Evolutionary conservation across 768 basidiomycete species (phyloP), one percentile per base, ranked within the genome.

Genomic region (Boletus huronensis): DNA sequence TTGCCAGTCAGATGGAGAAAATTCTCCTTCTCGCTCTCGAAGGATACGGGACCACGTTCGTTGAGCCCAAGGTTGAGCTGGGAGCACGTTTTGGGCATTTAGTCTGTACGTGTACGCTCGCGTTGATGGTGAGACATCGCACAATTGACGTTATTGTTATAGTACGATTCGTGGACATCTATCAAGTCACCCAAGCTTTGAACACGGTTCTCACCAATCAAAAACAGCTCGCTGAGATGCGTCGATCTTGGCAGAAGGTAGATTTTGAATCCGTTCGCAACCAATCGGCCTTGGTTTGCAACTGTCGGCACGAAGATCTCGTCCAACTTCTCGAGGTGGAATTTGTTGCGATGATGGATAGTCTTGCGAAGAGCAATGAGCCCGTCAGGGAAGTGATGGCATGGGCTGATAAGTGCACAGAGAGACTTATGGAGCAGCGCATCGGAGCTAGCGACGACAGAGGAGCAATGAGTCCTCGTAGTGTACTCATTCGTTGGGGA

Each of bases 81-180:
- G 90, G 91, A 19, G 91, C 92, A 36, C 87, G 93, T 31, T 93
- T 94, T 67, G 91, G 91, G 2, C 93, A 94, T 68, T 81, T 94
- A 50, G 88, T 94, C 68, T 81, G 90, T 91, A 63, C 73, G 88
- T 90, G 44, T 34, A 48, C 32, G 17, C 19, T 45, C 11, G 0
- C 17, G 6, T 13, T 44, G n/a, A 19, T 39, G 29, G 34, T 31
- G 23, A 44, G 14, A 21, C 21, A 32, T 40, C 1, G 13, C 34
- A 42, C 35, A 34, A 45, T 52, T 61, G 53, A 61, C 21, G 31
- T 55, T 63, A 25, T 40, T 34, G 32, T 60, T 59, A 16, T 59
- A 93, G 91, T 93, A 71, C 87, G 91, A 66, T 94, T 90, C 78
- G 79, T 94, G 54, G 91, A 94, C 65, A 93, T 94, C 51, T 93